phyloP scores from a whole-genome alignment of 2,329 filamentous ascomycete genomes.

The Bipolaris zeicola region DNA sequence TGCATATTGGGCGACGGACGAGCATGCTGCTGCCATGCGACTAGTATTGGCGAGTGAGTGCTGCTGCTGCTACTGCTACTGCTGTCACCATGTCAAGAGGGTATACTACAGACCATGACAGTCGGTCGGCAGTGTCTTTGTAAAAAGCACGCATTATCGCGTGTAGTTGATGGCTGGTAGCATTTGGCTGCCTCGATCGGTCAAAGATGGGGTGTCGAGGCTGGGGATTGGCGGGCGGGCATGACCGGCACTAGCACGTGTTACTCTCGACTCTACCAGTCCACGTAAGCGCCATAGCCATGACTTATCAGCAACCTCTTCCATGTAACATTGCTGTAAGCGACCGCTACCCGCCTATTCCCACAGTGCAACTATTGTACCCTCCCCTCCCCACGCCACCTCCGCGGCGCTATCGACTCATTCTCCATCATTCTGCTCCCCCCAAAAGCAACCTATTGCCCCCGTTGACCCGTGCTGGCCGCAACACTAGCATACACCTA shows the following conservation, averaged over 20 bases:
- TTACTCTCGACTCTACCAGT: conserved; percentile 1
- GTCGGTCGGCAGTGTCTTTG: neutral
- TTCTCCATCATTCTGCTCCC: neutral
- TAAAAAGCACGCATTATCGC: conserved; percentile 1
- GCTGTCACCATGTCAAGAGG: neutral
- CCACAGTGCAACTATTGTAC: no score
- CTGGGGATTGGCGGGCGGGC: conserved; percentile 1
- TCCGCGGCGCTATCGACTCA: neutral
- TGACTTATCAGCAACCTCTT: conserved; percentile 18
- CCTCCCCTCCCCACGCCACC: neutral
- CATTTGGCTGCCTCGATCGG: conserved; percentile 1
- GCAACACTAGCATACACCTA: neutral
- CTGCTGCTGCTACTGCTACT: neutral
- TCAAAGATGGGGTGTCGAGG: conserved; percentile 5
- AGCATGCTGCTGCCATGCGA: no score
- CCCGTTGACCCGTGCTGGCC: neutral
- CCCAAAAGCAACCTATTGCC: no score
- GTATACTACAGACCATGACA: no score
- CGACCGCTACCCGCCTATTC: neutral
- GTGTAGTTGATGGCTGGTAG: neutral
- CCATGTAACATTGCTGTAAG: conserved; percentile 1
- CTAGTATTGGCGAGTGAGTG: no score
- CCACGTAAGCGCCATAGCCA: conserved; percentile 17
- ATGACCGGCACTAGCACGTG: conserved; percentile 6
- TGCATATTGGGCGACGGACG: neutral